These are phyloP conservation scores for Phytopythium litorale DNA, from an alignment of 352 stramenopile genomes.

Conservation along the genomic window DNA sequence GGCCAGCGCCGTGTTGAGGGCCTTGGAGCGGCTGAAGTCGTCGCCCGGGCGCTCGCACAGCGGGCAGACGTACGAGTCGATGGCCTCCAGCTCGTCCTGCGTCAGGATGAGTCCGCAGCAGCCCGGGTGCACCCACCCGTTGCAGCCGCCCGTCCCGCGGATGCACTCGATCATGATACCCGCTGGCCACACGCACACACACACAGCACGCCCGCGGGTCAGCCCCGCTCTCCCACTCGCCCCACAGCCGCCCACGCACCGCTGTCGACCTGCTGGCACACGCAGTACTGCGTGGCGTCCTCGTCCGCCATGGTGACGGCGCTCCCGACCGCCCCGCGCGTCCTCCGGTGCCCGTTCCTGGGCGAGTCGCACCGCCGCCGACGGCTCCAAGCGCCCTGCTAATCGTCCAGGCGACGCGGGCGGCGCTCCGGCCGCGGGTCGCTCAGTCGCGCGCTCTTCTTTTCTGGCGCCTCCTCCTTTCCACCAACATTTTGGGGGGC, in stretches of 20 bases:
- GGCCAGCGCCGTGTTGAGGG: constrained; percentile 71
- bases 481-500: constrained; percentile 1
- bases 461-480: constrained; percentile 3
- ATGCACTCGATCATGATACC: constrained; percentile 94
- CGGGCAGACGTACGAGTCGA: constrained; percentile 84
- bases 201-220: not conserved
- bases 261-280: constrained; percentile 79
- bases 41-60: constrained; percentile 71
- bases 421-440: not conserved
- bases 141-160: constrained; percentile 84
- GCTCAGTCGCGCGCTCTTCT: constrained; percentile 6
- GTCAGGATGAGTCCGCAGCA: constrained; percentile 87
- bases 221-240: not conserved
- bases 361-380: not conserved
- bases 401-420: no score
- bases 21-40: constrained; percentile 57
- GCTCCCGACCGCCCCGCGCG: not conserved
- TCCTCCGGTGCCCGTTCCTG: not conserved
- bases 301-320: constrained; percentile 16
- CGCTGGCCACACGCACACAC: constrained; percentile 13
- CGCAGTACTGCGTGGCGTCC: constrained; percentile 71
- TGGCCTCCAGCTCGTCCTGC: constrained; percentile 78
- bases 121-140: constrained; percentile 88
- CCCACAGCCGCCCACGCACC: constrained; percentile 21
- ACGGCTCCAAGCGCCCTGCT: not conserved